phyloP scores from a whole-genome alignment of 202 grass and related monocot species.

The Panicum virgatum region DNA sequence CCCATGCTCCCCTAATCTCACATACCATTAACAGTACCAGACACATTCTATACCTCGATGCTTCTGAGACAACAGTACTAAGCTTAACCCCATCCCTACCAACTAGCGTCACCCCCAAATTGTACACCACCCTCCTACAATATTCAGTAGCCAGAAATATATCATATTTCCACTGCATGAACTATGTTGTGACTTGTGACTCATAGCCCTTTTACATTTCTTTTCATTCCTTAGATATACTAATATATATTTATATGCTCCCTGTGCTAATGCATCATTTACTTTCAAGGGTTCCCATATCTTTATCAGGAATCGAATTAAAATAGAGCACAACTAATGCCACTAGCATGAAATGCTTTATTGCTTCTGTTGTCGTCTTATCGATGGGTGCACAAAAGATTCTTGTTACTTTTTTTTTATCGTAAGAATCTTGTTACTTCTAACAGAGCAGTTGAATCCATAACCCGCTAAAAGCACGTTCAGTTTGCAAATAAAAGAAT shows the following conservation, averaged over 20 bases:
- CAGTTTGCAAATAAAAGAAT: neutral
- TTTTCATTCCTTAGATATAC: neutral
- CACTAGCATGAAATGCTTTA: neutral
- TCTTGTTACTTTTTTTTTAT: too few relatives aligned
- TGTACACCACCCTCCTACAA: neutral
- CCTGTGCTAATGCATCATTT: too few relatives aligned
- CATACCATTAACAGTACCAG: neutral
- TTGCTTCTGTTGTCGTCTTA: neutral
- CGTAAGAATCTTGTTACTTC: too few relatives aligned
- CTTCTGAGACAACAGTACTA: neutral
- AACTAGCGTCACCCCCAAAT: neutral
- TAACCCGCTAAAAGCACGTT: constrained; percentile 7
- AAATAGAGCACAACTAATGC: neutral
- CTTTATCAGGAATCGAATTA: neutral
- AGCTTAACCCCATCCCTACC: neutral
- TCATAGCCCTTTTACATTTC: neutral
- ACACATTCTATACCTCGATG: neutral
- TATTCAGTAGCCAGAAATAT: neutral
- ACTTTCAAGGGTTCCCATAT: neutral
- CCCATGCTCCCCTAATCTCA: neutral
- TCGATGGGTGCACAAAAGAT: neutral
- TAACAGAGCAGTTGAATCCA: neutral
- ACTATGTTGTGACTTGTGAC: neutral
- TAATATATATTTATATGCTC: neutral
- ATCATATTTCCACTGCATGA: neutral